Base-by-base conservation (phyloP, 1,284 basidiomycete species). In the Cerrena zonata region DNA sequence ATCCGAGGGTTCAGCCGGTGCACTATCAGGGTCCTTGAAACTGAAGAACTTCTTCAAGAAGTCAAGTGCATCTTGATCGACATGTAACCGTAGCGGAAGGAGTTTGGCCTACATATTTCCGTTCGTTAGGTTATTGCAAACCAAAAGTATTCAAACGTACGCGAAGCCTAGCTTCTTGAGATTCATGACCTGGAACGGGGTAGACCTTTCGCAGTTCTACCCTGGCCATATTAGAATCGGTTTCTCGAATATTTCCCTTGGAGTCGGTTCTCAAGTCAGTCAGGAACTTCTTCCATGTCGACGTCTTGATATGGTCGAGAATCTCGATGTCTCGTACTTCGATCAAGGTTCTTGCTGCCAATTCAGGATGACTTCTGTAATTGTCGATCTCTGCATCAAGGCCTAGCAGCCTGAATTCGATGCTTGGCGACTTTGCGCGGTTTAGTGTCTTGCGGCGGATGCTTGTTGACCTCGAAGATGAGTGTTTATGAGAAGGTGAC, bases 1-100 rank as follows among this genome's bases (percentile, higher is more conserved):
- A 18, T 69, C 65, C 7, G 68, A 49, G 15, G 42, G 39, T 0
- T 67, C 53, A 22, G 71, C 58, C 2, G 72, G 63, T 2, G 68
- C 62, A 4, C 63, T 60, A 12, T 79, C 71, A 30, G 82, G 74
- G 59, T 87, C 82, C 60, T 87, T 82, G 74, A 97, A 98, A 59
- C 84, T 88, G 66, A 94, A 94, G 68, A 98, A 98, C 53, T 87
- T 87, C 73, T 99, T 99, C 63, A 99, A 71, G 65, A 99, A 99
- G 66, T 99, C 96, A 13, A 99, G 79, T 5, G 96, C 95, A 68
- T 99, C 96, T 71, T 99, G 95, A 66, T 99, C 95, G 19, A 99
- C 91, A 66, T 98, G 92, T 36, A 99, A 71, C 22, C 94, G 79
- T 2, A 99, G 74, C 7, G 95, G 95, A 0, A 94, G 71, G 25